Percentiles rank a stretch among this genome's conserved stretches.
These are phyloP conservation scores for Populus ilicifolia DNA, from an alignment of 345 rosid genomes.

Conservation along the genomic window DNA sequence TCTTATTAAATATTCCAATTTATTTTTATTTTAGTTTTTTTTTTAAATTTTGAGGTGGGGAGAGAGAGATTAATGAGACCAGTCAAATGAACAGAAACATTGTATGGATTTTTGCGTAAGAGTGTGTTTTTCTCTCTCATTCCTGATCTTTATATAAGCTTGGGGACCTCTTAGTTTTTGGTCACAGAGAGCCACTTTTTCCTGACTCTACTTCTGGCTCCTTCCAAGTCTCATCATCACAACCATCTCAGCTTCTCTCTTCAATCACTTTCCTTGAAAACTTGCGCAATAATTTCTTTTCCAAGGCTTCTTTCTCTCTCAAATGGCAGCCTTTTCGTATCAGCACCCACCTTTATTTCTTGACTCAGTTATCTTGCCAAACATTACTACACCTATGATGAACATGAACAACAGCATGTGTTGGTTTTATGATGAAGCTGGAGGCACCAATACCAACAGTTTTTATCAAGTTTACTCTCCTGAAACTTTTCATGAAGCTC, in stretches of 20 bases:
- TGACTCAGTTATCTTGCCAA: slow-evolving; percentile 42
- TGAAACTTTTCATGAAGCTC: slow-evolving; percentile 5
- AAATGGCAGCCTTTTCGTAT: slow-evolving; percentile 58
- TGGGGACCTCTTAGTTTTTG: slow-evolving; percentile 6
- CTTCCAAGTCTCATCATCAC: slow-evolving; percentile 13
- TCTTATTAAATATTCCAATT: neutral
- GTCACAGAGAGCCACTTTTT: slow-evolving; percentile 19
- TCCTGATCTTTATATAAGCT: slow-evolving; percentile 24
- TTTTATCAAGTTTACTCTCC: slow-evolving; percentile 33
- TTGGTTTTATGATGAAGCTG: slow-evolving; percentile 25
- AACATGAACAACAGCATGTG: slow-evolving; percentile 20
- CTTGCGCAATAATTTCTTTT: slow-evolving; percentile 17
- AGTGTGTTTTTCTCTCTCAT: neutral
- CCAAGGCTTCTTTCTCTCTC: slow-evolving; percentile 12
- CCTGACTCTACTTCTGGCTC: slow-evolving; percentile 14
- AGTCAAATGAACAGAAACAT: slow-evolving; percentile 22
- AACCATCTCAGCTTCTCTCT: slow-evolving; percentile 2
- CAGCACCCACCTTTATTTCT: slow-evolving; percentile 43
- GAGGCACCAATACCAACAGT: slow-evolving; percentile 13
- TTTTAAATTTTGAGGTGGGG: neutral
- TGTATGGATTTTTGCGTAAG: slow-evolving; percentile 5
- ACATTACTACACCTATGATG: neutral
- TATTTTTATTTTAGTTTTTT: neutral
- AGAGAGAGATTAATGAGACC: slow-evolving; percentile 14
- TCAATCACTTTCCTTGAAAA: slow-evolving; percentile 30